phyloP scores from a whole-genome alignment of 139 green algal species.

The Micractinium sp. region DNA sequence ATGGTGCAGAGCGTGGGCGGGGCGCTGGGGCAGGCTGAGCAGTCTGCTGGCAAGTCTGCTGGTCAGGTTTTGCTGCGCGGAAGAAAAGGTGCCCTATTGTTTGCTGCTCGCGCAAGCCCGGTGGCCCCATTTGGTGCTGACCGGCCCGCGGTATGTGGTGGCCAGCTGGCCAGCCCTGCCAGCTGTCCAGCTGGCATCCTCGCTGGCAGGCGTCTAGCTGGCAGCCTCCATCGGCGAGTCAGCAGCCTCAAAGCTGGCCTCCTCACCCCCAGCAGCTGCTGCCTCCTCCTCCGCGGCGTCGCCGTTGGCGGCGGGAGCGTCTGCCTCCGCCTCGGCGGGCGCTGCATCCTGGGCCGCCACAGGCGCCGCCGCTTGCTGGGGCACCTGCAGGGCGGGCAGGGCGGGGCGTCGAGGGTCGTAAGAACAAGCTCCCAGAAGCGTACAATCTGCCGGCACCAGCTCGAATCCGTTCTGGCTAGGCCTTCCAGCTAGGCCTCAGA shows the following conservation, averaged over 20 bases:
- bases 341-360: background rate
- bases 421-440: background rate
- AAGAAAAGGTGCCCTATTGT: background rate
- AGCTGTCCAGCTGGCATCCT: background rate
- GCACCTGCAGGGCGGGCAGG: background rate
- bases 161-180: background rate
- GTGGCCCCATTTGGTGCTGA: background rate
- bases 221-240: background rate
- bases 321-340: background rate
- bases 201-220: background rate
- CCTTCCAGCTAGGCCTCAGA: too few species aligned
- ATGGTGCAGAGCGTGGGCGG: background rate
- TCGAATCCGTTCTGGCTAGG: too few species aligned
- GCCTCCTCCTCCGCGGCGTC: background rate
- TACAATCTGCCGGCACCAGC: too few species aligned
- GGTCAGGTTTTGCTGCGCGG: background rate
- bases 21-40: too few species aligned
- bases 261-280: background rate
- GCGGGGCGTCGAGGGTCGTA: background rate
- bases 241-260: background rate
- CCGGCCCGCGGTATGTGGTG: background rate
- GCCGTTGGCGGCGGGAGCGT: background rate
- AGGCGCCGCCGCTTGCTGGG: background rate
- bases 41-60: background rate
- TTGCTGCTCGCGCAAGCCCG: background rate